Conservation (phyloP, 371 early-diverging fungal species). For the Haplosporangium sp. region DNA sequence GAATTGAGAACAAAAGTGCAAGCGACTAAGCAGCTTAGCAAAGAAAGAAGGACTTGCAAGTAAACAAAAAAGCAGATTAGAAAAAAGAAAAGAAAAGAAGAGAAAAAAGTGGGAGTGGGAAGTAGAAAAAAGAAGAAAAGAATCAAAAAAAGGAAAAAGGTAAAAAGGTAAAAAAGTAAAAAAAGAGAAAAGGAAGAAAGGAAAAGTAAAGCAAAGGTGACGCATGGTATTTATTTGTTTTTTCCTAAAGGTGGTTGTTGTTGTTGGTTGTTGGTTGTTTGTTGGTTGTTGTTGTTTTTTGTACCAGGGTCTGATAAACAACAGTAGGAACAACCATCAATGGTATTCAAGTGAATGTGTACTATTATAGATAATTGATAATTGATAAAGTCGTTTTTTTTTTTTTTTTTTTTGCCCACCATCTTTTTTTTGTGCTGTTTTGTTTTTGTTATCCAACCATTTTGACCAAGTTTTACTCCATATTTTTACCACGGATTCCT, state of each 20-base stretch:
- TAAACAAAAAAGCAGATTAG: background rate
- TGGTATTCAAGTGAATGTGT: no score
- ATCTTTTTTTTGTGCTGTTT: no score
- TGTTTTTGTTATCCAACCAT: no score
- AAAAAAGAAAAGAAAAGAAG: background rate
- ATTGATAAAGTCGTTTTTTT: no score
- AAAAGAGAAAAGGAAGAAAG: background rate
- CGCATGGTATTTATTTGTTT: constrained; percentile 6
- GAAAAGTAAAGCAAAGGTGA: background rate
- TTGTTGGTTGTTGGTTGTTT: background rate
- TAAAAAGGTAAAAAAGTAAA: background rate
- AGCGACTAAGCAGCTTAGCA: background rate
- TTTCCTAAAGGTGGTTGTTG: background rate
- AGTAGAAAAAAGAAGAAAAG: background rate
- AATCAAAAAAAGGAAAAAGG: background rate
- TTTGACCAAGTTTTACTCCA: no score
- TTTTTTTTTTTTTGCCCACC: no score
- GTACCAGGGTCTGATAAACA: no score
- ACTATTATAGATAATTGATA: no score
- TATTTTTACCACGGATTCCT: no score
- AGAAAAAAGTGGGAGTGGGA: background rate
- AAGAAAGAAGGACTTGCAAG: no score
- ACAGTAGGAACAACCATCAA: no score
- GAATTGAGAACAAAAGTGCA: background rate
- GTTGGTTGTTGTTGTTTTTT: background rate